phyloP scores from a whole-genome alignment of 208 protist species.

The Leishmania braziliensis region DNA sequence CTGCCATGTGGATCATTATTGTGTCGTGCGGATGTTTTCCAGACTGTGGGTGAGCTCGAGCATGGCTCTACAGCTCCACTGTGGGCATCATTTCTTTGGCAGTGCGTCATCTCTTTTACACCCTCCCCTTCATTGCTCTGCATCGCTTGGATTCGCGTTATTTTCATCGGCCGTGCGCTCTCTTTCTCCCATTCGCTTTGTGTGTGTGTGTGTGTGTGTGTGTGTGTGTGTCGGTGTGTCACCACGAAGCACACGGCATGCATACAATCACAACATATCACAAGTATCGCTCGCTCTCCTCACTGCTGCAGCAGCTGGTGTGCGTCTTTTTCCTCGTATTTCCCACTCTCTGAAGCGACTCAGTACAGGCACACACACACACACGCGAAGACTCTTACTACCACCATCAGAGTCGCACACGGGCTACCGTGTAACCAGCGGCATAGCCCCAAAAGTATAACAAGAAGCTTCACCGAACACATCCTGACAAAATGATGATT shows the following conservation, averaged over 20 bases:
- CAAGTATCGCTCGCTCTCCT: neutral
- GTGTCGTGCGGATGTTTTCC: neutral
- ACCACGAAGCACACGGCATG: neutral
- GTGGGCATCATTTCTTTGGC: neutral
- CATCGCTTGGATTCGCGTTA: neutral
- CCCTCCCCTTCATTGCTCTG: neutral
- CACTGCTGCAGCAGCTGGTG: neutral
- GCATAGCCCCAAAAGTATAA: neutral
- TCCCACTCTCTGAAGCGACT: neutral
- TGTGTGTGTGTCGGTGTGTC: neutral
- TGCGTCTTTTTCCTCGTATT: neutral
- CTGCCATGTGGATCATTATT: neutral
- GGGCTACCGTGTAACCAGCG: neutral
- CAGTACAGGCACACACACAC: neutral
- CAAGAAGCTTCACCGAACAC: neutral
- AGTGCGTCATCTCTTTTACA: neutral
- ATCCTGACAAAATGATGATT: constrained; percentile 14
- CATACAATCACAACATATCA: neutral
- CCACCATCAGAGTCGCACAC: neutral
- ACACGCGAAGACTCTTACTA: neutral
- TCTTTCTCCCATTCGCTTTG: neutral
- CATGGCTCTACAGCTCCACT: neutral
- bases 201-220: neutral
- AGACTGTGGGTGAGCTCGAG: neutral
- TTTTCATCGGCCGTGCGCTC: neutral